Evolutionary conservation across 768 basidiomycete genomes (phyloP).

Genomic region (Galerina marginata): DNA sequence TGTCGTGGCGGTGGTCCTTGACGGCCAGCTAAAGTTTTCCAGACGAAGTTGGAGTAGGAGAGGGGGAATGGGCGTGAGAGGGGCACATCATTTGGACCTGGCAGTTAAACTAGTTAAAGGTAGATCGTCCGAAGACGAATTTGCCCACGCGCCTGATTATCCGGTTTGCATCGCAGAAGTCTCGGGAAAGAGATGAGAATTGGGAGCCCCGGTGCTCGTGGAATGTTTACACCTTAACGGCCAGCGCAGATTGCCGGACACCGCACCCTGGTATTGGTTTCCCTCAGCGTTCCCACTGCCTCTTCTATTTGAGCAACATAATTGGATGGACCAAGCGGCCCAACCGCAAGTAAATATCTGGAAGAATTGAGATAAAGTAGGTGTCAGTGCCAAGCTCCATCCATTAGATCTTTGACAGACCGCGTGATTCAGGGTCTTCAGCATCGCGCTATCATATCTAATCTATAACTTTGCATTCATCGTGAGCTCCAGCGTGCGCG

Average conservation of each 20-base stretch:
- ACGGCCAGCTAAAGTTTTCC: slow-evolving; percentile 8
- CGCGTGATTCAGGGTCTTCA: slow-evolving; percentile 3
- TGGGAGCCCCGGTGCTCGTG: slow-evolving; percentile 27
- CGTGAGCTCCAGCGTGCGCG: background rate
- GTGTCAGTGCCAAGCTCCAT: slow-evolving; percentile 8
- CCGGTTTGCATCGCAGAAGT: slow-evolving; percentile 36
- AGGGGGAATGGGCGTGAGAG: slow-evolving; percentile 30
- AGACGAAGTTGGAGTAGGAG: slow-evolving; percentile 13
- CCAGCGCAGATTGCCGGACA: slow-evolving; percentile 32
- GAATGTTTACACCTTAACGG: slow-evolving; percentile 26
- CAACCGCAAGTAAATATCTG: slow-evolving; percentile 4
- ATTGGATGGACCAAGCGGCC: slow-evolving; percentile 3
- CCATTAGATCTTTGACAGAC: background rate
- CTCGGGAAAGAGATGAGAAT: slow-evolving; percentile 33
- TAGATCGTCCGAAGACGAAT: slow-evolving; percentile 27
- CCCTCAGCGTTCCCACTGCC: slow-evolving; percentile 12
- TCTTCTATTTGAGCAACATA: slow-evolving; percentile 1
- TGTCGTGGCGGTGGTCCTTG: slow-evolving; percentile 13
- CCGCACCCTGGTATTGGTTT: slow-evolving; percentile 19
- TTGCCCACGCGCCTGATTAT: slow-evolving; percentile 35
- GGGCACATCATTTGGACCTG: slow-evolving; percentile 27
- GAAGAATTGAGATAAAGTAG: slow-evolving; percentile 2
- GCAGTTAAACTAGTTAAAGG: slow-evolving; percentile 27
- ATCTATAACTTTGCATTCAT: background rate
- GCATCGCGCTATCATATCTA: background rate